Conservation (phyloP, 2,329 filamentous ascomycete genomes). For the Diaporthe sp. region DNA sequence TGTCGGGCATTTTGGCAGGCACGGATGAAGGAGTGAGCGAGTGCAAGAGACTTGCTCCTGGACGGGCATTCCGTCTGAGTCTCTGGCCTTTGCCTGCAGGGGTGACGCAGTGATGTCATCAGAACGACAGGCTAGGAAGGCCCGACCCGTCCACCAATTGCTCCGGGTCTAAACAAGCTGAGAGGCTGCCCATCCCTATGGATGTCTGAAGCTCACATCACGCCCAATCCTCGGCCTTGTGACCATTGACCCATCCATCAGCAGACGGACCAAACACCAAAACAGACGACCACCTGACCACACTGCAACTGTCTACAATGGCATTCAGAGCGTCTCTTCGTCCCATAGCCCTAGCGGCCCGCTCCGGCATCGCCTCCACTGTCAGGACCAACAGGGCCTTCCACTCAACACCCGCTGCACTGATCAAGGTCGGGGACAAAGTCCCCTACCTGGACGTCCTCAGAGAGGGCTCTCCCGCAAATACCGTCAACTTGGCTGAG, state of each 20-base stretch:
- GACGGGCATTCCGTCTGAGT: too few relatives aligned
- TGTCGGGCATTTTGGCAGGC: neutral
- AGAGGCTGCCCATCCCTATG: neutral
- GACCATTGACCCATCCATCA: neutral
- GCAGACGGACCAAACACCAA: neutral
- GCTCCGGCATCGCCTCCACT: conserved; percentile 35
- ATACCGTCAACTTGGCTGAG: conserved; percentile 88
- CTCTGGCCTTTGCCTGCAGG: conserved; percentile 4
- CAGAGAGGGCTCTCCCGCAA: conserved; percentile 88
- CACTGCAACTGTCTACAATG: conserved; percentile 27
- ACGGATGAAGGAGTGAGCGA: neutral
- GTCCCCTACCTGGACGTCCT: conserved; percentile 84
- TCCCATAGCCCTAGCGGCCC: conserved; percentile 34
- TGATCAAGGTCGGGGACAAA: conserved; percentile 83
- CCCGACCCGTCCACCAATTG: conserved; percentile 24
- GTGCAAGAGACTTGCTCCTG: neutral
- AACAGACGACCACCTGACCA: neutral
- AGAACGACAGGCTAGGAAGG: conserved; percentile 25
- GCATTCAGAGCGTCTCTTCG: conserved; percentile 38
- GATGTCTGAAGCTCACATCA: neutral
- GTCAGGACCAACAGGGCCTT: conserved; percentile 58
- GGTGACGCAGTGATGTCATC: conserved; percentile 32
- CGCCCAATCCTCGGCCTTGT: neutral
- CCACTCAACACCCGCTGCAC: conserved; percentile 72
- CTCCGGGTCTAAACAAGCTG: neutral